Evolutionary conservation across 1,284 basidiomycete species (phyloP).

Genomic region (Fistulina hepatica): DNA sequence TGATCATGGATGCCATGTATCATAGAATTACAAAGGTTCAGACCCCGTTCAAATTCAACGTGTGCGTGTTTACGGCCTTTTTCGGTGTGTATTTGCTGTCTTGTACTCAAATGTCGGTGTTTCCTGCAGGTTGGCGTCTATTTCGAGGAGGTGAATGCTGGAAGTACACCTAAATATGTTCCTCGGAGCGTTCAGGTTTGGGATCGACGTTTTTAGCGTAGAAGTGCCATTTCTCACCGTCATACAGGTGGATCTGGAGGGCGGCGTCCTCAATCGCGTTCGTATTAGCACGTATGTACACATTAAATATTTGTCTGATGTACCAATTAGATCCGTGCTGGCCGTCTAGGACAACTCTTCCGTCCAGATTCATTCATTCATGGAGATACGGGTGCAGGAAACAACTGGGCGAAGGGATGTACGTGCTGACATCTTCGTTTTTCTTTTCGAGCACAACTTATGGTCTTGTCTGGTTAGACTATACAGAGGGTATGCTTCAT

Average conservation of each 20-base stretch:
- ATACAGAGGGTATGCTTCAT: constrained; percentile 90
- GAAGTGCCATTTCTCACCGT: too few species aligned
- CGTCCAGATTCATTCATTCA: constrained; percentile 83
- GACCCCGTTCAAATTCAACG: constrained; percentile 34
- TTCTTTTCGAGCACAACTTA: constrained; percentile 1
- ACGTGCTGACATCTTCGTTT: constrained; percentile 23
- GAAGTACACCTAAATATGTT: constrained; percentile 61
- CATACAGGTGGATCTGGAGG: constrained; percentile 88
- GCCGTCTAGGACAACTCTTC: constrained; percentile 67
- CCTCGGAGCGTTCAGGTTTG: constrained; percentile 88
- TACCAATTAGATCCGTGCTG: constrained; percentile 45
- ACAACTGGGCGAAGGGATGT: constrained; percentile 92
- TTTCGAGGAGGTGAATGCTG: constrained; percentile 51
- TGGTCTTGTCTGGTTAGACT: constrained; percentile 38
- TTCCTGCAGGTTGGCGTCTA: constrained; percentile 55
- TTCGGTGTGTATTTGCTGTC: too few species aligned
- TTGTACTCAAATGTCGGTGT: not conserved
- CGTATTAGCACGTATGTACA: constrained; percentile 18
- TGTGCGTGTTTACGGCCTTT: constrained; percentile 18
- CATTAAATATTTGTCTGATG: constrained; percentile 2
- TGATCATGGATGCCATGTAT: constrained; percentile 6
- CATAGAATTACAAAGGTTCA: constrained; percentile 31
- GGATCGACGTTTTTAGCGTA: too few species aligned
- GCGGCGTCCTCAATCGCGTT: constrained; percentile 79
- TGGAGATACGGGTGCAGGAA: constrained; percentile 71